These are phyloP conservation scores for Hylodesmum podocarpum DNA, from an alignment of 306 rosid species.

Conservation along the genomic window DNA sequence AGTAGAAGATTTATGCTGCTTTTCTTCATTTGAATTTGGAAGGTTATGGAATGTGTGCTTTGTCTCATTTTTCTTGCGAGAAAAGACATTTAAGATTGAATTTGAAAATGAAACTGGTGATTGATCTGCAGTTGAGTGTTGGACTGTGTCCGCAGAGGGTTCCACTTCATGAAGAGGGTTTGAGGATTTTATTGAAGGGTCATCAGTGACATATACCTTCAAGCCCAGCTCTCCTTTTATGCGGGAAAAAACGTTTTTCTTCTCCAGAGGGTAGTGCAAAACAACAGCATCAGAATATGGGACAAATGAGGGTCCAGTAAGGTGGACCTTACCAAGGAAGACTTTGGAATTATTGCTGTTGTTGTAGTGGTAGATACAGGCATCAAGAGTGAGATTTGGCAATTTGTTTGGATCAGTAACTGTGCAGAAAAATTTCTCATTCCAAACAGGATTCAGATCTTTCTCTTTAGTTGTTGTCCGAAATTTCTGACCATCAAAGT, in stretches of 20 bases:
- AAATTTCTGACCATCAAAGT: conserved; percentile 68
- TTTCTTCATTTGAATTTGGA: conserved; percentile 44
- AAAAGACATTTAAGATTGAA: conserved; percentile 43
- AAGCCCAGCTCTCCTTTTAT: conserved; percentile 91
- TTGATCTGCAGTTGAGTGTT: conserved; percentile 35
- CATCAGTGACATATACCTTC: conserved; percentile 87
- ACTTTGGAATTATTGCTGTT: conserved; percentile 43
- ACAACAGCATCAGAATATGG: conserved; percentile 80
- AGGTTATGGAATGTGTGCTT: conserved; percentile 67
- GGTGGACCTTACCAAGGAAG: conserved; percentile 78
- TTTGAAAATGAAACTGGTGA: conserved; percentile 37
- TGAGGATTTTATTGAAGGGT: conserved; percentile 67
- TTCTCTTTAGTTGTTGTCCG: conserved; percentile 70
- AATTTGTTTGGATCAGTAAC: conserved; percentile 64
- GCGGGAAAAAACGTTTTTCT: conserved; percentile 52
- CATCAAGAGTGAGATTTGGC: conserved; percentile 59
- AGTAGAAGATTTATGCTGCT: conserved; percentile 38
- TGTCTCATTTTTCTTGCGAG: conserved; percentile 51
- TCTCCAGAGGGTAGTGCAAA: conserved; percentile 87
- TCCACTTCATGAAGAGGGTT: conserved; percentile 62
- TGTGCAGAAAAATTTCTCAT: conserved; percentile 77
- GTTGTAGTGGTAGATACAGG: conserved; percentile 48
- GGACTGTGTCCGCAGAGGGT: conserved; percentile 40
- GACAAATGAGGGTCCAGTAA: conserved; percentile 84
- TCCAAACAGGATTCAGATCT: conserved; percentile 90